These are phyloP conservation scores for Claviceps purpurea DNA, from an alignment of 2,329 filamentous ascomycete genomes.

Conservation along the genomic window DNA sequence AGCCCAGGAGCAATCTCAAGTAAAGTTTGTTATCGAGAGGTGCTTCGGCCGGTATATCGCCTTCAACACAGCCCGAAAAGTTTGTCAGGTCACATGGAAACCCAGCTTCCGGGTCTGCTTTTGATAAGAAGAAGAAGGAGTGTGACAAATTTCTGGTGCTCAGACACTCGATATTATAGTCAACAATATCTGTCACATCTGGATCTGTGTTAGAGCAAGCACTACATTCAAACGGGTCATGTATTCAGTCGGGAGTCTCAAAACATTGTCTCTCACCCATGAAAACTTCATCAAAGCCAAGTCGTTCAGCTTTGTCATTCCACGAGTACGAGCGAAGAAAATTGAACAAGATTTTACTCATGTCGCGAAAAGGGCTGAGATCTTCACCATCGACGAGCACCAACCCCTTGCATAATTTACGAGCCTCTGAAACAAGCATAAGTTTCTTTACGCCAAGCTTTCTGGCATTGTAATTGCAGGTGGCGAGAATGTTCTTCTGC, in stretches of 20 bases:
- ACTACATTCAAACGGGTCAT: not conserved
- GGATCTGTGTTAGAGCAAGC: constrained; percentile 16
- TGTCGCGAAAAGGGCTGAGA: constrained; percentile 70
- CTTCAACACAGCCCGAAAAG: constrained; percentile 48
- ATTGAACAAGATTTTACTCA: constrained; percentile 65
- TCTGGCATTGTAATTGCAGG: constrained; percentile 87
- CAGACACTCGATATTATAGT: constrained; percentile 63
- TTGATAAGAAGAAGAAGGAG: constrained; percentile 71
- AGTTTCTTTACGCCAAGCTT: constrained; percentile 64
- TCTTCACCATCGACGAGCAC: constrained; percentile 82
- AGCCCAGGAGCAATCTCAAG: constrained; percentile 59
- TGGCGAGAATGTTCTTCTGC: constrained; percentile 87
- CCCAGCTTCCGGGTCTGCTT: constrained; percentile 60
- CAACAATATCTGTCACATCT: constrained; percentile 76
- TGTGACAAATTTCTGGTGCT: constrained; percentile 49
- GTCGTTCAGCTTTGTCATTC: constrained; percentile 62
- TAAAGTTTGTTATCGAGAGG: constrained; percentile 26
- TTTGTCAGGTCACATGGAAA: constrained; percentile 63
- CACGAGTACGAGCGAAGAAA: constrained; percentile 64
- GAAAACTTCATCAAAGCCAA: constrained; percentile 81
- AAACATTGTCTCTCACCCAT: constrained; percentile 21
- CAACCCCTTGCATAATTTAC: constrained; percentile 65
- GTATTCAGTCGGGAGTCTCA: not conserved
- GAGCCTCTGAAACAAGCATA: constrained; percentile 73
- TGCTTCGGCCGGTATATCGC: constrained; percentile 10